phyloP scores from a whole-genome alignment of 2,329 filamentous ascomycete genomes.

The Ambrosiella cleistominuta region DNA sequence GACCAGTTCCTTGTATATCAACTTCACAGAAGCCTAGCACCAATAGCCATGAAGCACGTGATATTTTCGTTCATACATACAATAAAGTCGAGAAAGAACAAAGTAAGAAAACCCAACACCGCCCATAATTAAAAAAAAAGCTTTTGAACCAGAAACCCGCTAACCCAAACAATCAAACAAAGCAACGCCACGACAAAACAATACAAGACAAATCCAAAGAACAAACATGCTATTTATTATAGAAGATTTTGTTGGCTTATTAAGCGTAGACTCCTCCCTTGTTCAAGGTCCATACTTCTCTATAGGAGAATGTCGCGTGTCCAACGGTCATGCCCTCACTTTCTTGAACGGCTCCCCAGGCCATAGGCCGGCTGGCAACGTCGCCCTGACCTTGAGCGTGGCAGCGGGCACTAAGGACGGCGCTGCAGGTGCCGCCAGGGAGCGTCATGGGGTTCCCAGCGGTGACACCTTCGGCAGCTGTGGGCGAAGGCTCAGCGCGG shows the following conservation, averaged over 20 bases:
- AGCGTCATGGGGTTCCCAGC: slow-evolving; percentile 32
- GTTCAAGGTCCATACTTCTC: slow-evolving; percentile 21
- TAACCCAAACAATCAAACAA: background rate
- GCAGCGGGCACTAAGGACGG: slow-evolving; percentile 33
- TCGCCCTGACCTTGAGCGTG: slow-evolving; percentile 22
- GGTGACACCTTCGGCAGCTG: slow-evolving; percentile 20
- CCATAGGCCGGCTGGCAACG: slow-evolving; percentile 20
- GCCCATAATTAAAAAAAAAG: background rate
- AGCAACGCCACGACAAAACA: background rate
- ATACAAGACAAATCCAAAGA: slow-evolving; percentile 1
- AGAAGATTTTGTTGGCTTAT: background rate
- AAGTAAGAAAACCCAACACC: too few species aligned
- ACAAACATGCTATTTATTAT: background rate
- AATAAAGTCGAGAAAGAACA: too few species aligned
- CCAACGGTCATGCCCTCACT: slow-evolving; percentile 23
- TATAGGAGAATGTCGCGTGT: slow-evolving; percentile 28
- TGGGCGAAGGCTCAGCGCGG: slow-evolving; percentile 22
- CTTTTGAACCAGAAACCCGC: background rate
- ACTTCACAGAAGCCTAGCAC: background rate
- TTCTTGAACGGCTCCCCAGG: slow-evolving; percentile 30
- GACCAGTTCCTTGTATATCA: background rate
- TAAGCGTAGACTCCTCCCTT: slow-evolving; percentile 24
- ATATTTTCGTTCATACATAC: too few species aligned
- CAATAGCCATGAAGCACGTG: background rate
- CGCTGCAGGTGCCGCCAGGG: slow-evolving; percentile 31